These are phyloP conservation scores for Limnanthes douglasii DNA, from an alignment of 345 rosid species.

Conservation along the genomic window DNA sequence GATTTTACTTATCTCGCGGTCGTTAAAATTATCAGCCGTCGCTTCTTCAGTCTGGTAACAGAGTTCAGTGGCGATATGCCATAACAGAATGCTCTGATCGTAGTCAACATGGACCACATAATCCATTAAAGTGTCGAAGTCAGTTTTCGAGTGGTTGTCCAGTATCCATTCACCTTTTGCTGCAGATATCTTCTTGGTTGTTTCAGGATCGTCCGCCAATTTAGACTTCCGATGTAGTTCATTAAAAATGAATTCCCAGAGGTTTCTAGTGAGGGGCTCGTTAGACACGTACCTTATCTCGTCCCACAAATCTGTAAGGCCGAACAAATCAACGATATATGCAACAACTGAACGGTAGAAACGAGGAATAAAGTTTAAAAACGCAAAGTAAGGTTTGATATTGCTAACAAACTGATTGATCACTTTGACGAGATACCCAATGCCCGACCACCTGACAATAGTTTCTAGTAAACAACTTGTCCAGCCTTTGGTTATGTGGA, in stretches of 20 bases:
- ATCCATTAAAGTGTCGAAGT: slow-evolving; percentile 6
- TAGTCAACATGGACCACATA: slow-evolving; percentile 20
- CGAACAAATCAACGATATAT: not conserved
- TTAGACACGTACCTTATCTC: slow-evolving; percentile 16
- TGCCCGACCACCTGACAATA: no score
- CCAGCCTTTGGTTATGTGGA: no score
- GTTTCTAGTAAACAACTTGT: not conserved
- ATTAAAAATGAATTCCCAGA: slow-evolving; percentile 35
- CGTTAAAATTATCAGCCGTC: not conserved
- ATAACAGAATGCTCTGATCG: slow-evolving; percentile 33
- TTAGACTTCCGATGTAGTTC: slow-evolving; percentile 25
- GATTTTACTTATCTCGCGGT: slow-evolving; percentile 22
- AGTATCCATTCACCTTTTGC: slow-evolving; percentile 43
- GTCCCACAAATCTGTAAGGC: slow-evolving; percentile 15
- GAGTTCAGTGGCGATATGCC: slow-evolving; percentile 47
- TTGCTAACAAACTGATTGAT: no score
- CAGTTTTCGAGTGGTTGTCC: not conserved
- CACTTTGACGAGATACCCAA: no score
- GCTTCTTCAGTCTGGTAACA: slow-evolving; percentile 9
- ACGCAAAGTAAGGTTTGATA: no score
- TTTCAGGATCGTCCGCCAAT: slow-evolving; percentile 25
- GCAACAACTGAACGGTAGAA: not conserved
- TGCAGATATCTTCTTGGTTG: slow-evolving; percentile 19
- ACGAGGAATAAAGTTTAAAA: no score
- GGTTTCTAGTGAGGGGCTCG: slow-evolving; percentile 25